Percentiles rank a stretch among this genome's conserved stretches.
phyloP scores from a whole-genome alignment of 306 rosid genomes.

The Quercus wislizeni region DNA sequence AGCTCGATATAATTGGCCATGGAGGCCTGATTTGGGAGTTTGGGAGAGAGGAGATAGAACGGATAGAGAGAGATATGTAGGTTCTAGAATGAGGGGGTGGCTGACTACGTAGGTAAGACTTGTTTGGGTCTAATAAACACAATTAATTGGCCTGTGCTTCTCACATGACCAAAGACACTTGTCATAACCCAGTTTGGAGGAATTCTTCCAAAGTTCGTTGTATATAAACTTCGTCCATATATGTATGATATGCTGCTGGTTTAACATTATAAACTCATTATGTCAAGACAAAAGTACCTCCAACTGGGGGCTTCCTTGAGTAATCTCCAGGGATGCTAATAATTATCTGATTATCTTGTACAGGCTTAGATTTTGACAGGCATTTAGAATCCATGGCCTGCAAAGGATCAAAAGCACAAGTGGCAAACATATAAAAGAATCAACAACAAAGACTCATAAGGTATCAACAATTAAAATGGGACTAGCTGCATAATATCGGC shows the following conservation, averaged over 20 bases:
- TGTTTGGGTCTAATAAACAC: too few species aligned
- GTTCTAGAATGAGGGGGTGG: too few species aligned
- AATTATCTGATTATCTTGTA: slow-evolving; percentile 62
- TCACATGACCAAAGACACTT: too few species aligned
- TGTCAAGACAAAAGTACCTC: slow-evolving; percentile 47
- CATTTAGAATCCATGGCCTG: slow-evolving; percentile 32
- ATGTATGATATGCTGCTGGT: neutral
- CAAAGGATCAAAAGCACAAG: slow-evolving; percentile 15
- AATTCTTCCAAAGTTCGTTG: too few species aligned
- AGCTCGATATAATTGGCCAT: too few species aligned
- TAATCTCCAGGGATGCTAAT: slow-evolving; percentile 88
- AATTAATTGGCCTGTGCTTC: too few species aligned
- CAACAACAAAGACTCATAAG: neutral
- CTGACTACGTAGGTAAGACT: too few species aligned
- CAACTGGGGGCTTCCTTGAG: slow-evolving; percentile 93
- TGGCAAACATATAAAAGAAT: slow-evolving; percentile 3
- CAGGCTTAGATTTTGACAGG: slow-evolving; percentile 24
- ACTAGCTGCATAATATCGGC: neutral
- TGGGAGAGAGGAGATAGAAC: too few species aligned
- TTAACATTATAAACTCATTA: neutral
- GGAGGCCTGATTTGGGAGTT: too few species aligned
- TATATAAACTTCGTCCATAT: too few species aligned
- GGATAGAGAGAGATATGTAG: too few species aligned
- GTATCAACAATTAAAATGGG: slow-evolving; percentile 2
- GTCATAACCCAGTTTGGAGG: too few species aligned